Base-by-base conservation (phyloP, 2,329 filamentous ascomycete genomes). In the Pseudogymnoascus sp. region DNA sequence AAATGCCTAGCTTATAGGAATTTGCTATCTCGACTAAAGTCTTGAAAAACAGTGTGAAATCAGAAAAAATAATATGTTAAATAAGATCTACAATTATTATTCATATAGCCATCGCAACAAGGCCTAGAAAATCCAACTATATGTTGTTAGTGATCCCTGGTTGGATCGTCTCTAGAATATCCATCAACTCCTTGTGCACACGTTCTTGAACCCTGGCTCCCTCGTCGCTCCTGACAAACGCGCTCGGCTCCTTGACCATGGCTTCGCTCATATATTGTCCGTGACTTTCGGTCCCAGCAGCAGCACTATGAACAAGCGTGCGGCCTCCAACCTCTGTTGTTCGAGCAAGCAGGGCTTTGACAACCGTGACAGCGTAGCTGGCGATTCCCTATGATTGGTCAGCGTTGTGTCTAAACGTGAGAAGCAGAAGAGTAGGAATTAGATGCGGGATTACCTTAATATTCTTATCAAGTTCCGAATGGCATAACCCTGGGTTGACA, bases 161-260 rank as follows among this genome's bases (percentile, higher is more conserved):
- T 63, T 78, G 71, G 33, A 80, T 72, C 2, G 59, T 70, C 58
- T 80, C 77, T 30, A 81, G 60, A 18, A 77, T 69, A 9, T 65
- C 72, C 63, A 75, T 53, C 65, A 81, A 64, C 69, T 82, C 77
- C 14, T 66, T 70, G 68, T 73, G 81, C 2, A 78, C 67, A 62
- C 69, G 73, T 50, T 68, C 66, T 62, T 75, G 75, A 70, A 58
- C 62, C 59, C 69, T 60, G 37, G 68, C 65, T 0, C 77, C 78
- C 35, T 76, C 71, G 4, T 72, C 68, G 4, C 76, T 75, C 59
- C 68, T 60, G 2, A 75, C 74, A 64, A 69, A 74, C 0, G 60
- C 36, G 57, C 71, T 74, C 1, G 68, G 68, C n/a, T 65, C 62
- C 25, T 74, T 67, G 1, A 66, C 61, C 61, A 64, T 60, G 22